Evolutionary conservation across 768 basidiomycete genomes (phyloP).

Genomic region (Lentinula aciculospora): DNA sequence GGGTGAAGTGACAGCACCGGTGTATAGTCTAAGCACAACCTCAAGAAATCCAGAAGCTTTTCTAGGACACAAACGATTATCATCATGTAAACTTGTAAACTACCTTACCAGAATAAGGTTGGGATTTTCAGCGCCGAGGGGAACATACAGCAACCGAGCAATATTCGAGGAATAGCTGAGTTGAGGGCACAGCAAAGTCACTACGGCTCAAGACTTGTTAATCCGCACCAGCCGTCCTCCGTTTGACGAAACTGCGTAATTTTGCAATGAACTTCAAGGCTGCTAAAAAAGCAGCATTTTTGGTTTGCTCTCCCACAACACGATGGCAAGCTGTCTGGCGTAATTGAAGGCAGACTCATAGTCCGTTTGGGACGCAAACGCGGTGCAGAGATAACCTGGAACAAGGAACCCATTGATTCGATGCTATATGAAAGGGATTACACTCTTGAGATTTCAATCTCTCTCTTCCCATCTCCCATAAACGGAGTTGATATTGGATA

Average conservation of each 20-base stretch:
- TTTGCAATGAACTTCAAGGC: constrained; percentile 70
- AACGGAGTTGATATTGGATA: constrained; percentile 94
- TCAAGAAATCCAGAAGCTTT: constrained; percentile 2
- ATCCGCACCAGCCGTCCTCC: constrained; percentile 31
- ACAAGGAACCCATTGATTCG: constrained; percentile 8
- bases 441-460: constrained; percentile 86
- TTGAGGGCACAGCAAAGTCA: too few relatives aligned
- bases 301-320: constrained; percentile 74
- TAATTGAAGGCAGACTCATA: constrained; percentile 85
- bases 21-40: not conserved
- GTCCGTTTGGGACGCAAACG: constrained; percentile 81
- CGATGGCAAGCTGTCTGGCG: constrained; percentile 74
- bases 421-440: constrained; percentile 24
- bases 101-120: not conserved
- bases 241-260: constrained; percentile 76
- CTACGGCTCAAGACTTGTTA: not conserved
- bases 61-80: too few relatives aligned
- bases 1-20: not conserved
- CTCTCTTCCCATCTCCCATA: constrained; percentile 97
- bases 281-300: constrained; percentile 83
- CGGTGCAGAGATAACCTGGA: constrained; percentile 82
- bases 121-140: not conserved
- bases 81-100: too few relatives aligned
- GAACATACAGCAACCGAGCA: not conserved
- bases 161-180: too few relatives aligned